Percentiles rank a stretch among this genome's conserved stretches.
phyloP scores from a whole-genome alignment of 805 yeast genomes.

The Wickerhamomyces hampshirensis region DNA sequence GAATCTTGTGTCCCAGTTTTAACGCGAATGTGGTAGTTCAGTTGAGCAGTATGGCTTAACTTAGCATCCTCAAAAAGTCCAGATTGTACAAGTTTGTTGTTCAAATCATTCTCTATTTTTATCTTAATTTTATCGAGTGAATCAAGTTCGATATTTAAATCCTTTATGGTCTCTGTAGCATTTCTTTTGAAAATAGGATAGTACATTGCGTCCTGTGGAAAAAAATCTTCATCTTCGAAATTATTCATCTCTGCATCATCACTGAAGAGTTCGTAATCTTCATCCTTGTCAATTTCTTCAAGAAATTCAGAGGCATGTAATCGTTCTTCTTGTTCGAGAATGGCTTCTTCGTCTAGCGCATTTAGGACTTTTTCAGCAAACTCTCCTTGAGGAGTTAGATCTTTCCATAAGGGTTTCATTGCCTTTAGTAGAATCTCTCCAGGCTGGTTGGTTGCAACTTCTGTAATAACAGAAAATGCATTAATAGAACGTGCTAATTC shows the following conservation, averaged over 20 bases:
- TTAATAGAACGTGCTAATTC: conserved; percentile 38
- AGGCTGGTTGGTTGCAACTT: conserved; percentile 16
- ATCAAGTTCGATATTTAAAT: background rate
- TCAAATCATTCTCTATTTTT: background rate
- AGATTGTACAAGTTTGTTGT: background rate
- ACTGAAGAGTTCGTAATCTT: background rate
- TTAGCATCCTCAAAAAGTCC: background rate
- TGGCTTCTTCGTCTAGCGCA: conserved; percentile 37
- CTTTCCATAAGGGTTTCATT: conserved; percentile 24
- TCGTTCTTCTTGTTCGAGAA: conserved; percentile 6
- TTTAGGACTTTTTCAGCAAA: conserved; percentile 39
- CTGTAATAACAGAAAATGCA: conserved; percentile 27
- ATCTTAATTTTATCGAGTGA: background rate
- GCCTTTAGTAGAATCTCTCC: conserved; percentile 23
- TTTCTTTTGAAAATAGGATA: background rate
- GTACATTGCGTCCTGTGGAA: background rate
- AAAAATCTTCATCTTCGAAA: background rate
- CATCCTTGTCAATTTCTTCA: no score
- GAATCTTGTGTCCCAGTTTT: background rate
- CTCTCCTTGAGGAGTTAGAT: conserved; percentile 30
- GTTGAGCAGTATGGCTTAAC: background rate
- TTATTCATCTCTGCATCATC: background rate
- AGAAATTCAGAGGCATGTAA: no score
- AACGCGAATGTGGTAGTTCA: no score
- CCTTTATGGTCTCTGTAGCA: background rate